Evolutionary conservation across 2,329 filamentous ascomycete genomes (phyloP).

Genomic region (Calonectria henricotiae): DNA sequence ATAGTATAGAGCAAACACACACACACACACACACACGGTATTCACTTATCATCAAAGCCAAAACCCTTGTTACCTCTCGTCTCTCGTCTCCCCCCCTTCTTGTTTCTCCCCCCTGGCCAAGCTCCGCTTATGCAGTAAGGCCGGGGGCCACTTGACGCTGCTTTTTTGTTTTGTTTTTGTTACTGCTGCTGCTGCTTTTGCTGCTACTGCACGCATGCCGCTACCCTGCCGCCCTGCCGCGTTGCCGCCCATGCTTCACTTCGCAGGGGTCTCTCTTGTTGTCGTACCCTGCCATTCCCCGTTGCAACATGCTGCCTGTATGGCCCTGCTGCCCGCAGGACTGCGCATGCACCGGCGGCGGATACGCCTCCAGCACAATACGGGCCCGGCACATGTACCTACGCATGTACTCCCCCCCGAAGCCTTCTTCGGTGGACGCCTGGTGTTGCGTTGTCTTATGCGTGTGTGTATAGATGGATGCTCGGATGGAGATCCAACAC

Average conservation of each 20-base stretch:
- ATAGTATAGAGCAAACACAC: slow-evolving; percentile 6
- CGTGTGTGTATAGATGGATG: slow-evolving; percentile 27
- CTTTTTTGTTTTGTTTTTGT: too few species aligned
- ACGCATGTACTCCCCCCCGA: slow-evolving; percentile 2
- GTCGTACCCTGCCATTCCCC: slow-evolving; percentile 32
- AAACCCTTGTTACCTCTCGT: slow-evolving; percentile 35
- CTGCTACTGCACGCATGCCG: slow-evolving; percentile 24
- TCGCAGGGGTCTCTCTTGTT: slow-evolving; percentile 13
- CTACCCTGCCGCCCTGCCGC: slow-evolving; percentile 28
- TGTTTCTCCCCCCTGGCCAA: slow-evolving; percentile 19
- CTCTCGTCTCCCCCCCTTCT: slow-evolving; percentile 26
- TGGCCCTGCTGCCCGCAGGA: slow-evolving; percentile 13
- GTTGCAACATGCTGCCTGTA: slow-evolving; percentile 30
- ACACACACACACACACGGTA: not conserved
- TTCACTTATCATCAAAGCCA: not conserved
- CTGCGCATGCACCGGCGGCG: slow-evolving; percentile 20
- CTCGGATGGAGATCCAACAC: slow-evolving; percentile 28
- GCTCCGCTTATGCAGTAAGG: slow-evolving; percentile 29
- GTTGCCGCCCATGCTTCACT: slow-evolving; percentile 18
- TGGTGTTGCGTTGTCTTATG: slow-evolving; percentile 33
- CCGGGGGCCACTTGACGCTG: not conserved
- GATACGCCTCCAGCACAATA: slow-evolving; percentile 3
- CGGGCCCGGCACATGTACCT: slow-evolving; percentile 15
- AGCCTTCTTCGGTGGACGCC: not conserved
- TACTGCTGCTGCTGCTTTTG: slow-evolving; percentile 8